Percentiles rank a stretch among this genome's conserved stretches.
These are phyloP conservation scores for Solanum hybrid DNA, from an alignment of 305 asterid genomes.

Conservation along the genomic window DNA sequence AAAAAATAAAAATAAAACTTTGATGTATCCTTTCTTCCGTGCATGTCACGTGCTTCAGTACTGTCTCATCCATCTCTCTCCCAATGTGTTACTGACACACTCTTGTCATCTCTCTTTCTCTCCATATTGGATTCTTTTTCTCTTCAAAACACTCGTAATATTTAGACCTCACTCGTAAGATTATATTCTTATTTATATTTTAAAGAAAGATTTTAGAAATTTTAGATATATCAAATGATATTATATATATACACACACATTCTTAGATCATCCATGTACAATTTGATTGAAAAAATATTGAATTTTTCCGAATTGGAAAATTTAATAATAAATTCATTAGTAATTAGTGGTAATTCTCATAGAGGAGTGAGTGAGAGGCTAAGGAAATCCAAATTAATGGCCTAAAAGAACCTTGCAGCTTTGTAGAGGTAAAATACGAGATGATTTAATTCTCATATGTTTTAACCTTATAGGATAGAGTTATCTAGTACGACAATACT, in stretches of 20 bases:
- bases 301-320: too few relatives aligned
- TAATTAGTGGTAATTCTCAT: neutral
- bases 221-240: too few relatives aligned
- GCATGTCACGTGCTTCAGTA: conserved; percentile 47
- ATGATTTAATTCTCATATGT: neutral
- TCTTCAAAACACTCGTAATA: neutral
- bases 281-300: neutral
- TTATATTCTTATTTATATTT: neutral
- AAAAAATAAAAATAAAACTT: neutral
- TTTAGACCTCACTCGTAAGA: neutral
- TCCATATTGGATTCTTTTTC: neutral
- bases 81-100: neutral
- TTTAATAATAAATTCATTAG: too few relatives aligned
- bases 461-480: neutral
- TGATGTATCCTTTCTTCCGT: neutral
- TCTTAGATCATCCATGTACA: neutral
- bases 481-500: neutral
- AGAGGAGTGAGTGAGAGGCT: neutral
- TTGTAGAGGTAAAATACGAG: neutral
- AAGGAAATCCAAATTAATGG: neutral
- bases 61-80: conserved; percentile 8
- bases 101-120: neutral
- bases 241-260: neutral
- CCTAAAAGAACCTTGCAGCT: neutral
- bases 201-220: neutral